Percentiles rank a stretch among this genome's conserved stretches.
Evolutionary conservation across 2,329 filamentous ascomycete species (phyloP).

Genomic region (Pseudopyricularia javanii): DNA sequence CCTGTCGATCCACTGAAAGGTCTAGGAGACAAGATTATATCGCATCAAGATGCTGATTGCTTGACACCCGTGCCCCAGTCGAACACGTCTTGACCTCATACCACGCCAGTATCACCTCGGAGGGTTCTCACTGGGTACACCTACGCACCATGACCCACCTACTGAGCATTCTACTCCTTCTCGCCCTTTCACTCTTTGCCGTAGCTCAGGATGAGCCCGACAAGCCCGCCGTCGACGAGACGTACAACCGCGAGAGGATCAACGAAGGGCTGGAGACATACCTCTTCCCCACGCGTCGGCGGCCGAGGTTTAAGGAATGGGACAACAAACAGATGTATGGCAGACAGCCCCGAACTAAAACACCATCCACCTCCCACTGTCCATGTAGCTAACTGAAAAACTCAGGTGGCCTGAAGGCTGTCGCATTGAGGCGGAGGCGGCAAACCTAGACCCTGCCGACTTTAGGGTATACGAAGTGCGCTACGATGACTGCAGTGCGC

Average conservation of each 20-base stretch:
- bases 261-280: neutral
- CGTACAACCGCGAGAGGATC: neutral
- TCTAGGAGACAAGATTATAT: too few species aligned
- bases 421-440: neutral
- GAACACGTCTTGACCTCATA: too few species aligned
- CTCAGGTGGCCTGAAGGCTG: neutral
- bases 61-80: too few species aligned
- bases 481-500: neutral
- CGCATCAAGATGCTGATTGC: too few species aligned
- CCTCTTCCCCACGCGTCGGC: neutral
- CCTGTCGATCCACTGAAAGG: too few species aligned
- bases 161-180: neutral
- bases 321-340: neutral
- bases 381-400: too few species aligned
- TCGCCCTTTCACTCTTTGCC: neutral
- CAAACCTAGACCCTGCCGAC: neutral
- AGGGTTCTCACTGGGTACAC: too few species aligned
- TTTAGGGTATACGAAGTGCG: neutral
- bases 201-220: neutral
- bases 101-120: too few species aligned
- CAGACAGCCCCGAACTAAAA: too few species aligned
- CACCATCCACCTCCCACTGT: too few species aligned
- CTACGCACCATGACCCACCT: neutral
- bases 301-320: neutral
- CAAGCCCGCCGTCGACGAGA: neutral